phyloP scores from a whole-genome alignment of 1,284 basidiomycete genomes.

The Vanrija pseudolonga region DNA sequence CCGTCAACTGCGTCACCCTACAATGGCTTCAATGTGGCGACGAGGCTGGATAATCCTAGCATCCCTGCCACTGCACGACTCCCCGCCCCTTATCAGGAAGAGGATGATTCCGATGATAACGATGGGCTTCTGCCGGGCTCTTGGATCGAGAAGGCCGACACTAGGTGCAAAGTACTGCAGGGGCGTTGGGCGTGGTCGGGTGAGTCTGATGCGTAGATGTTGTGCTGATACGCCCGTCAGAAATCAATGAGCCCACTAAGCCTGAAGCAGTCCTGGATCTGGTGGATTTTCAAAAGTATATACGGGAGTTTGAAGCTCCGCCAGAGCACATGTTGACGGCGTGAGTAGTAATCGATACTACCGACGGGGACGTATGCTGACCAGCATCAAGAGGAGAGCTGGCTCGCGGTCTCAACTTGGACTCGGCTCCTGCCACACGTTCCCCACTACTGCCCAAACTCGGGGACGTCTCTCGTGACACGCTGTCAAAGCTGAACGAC shows the following conservation, averaged over 20 bases:
- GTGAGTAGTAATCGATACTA: constrained; percentile 15
- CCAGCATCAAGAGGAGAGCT: constrained; percentile 24
- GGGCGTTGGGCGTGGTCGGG: constrained; percentile 35
- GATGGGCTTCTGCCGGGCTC: too few relatives aligned
- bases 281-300: constrained; percentile 15
- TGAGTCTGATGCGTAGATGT: constrained; percentile 13
- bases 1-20: too few relatives aligned
- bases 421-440: neutral
- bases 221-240: constrained; percentile 3
- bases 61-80: too few relatives aligned
- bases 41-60: too few relatives aligned
- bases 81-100: too few relatives aligned
- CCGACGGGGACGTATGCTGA: neutral
- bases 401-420: constrained; percentile 16
- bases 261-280: constrained; percentile 8
- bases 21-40: too few relatives aligned
- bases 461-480: neutral
- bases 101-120: too few relatives aligned
- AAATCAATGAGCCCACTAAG: constrained; percentile 19
- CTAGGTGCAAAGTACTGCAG: constrained; percentile 15
- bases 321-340: constrained; percentile 30
- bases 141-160: constrained; percentile 9
- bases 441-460: neutral
- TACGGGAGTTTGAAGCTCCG: constrained; percentile 30
- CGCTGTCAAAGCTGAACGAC: constrained; percentile 1